Evolutionary conservation across 2,329 filamentous ascomycete genomes (phyloP).

Genomic region (Epichloe glyceriae): DNA sequence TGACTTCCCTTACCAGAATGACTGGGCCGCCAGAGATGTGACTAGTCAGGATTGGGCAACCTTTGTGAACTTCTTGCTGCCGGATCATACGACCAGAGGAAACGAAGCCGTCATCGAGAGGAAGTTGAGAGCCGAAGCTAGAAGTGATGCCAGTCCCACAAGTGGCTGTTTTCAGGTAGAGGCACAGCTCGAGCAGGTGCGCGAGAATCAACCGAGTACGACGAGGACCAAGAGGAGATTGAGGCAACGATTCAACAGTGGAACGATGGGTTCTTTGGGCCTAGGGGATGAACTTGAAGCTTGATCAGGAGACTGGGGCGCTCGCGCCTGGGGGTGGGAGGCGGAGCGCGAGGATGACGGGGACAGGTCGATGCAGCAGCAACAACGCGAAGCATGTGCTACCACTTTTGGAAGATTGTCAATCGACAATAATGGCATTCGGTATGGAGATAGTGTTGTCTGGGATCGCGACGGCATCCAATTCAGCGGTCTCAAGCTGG

Average conservation of each 20-base stretch:
- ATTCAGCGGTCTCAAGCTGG: conserved; percentile 30
- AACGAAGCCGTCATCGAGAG: conserved; percentile 37
- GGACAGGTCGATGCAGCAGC: conserved; percentile 5
- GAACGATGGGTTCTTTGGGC: conserved; percentile 44
- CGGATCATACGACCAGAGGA: conserved; percentile 28
- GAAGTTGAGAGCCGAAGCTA: conserved; percentile 32
- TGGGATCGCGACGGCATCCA: conserved; percentile 32
- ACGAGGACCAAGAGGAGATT: conserved; percentile 17
- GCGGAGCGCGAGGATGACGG: conserved; percentile 9
- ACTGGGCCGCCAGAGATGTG: conserved; percentile 30
- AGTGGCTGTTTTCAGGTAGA: conserved; percentile 19
- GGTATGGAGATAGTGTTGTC: conserved; percentile 29
- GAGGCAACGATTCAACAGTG: conserved; percentile 36
- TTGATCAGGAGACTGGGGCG: conserved; percentile 12
- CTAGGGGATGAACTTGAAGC: conserved; percentile 31
- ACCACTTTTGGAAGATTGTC: conserved; percentile 21
- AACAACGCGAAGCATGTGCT: conserved; percentile 4
- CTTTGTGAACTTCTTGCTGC: conserved; percentile 43
- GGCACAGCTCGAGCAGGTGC: conserved; percentile 28
- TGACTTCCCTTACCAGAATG: conserved; percentile 30
- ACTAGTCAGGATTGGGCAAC: conserved; percentile 43
- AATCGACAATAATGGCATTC: conserved; percentile 30
- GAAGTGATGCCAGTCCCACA: conserved; percentile 14
- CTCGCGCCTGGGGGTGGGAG: conserved; percentile 16
- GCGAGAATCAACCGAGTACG: conserved; percentile 11